These are phyloP conservation scores for Blastomyces gilchristii DNA, from an alignment of 2,329 filamentous ascomycete genomes.

Conservation along the genomic window DNA sequence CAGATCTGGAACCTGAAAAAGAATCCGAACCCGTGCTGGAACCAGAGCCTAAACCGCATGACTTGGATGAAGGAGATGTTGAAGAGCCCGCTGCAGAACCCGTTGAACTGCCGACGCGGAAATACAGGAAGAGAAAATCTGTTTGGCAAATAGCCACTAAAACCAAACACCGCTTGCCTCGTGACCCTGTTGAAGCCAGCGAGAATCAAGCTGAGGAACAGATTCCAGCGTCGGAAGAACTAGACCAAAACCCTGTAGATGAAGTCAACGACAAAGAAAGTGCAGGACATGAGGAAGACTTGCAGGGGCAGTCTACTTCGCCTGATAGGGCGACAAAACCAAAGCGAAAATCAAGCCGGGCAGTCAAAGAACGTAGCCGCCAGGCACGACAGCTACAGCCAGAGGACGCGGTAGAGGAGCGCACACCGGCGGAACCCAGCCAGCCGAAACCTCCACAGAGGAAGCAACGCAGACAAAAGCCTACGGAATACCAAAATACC, in stretches of 20 bases:
- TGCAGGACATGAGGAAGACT: conserved; percentile 10
- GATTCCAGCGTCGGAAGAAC: conserved; percentile 7
- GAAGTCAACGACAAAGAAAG: conserved; percentile 16
- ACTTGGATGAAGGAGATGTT: background rate
- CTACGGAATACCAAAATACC: background rate
- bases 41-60: background rate
- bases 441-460: conserved; percentile 1
- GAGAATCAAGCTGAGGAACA: conserved; percentile 4
- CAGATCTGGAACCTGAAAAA: background rate
- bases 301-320: background rate
- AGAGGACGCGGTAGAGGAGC: conserved; percentile 12
- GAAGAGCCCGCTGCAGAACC: background rate
- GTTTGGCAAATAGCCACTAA: background rate
- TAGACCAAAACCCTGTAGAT: background rate
- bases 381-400: background rate
- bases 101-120: background rate
- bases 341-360: background rate
- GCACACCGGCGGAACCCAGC: conserved; percentile 15
- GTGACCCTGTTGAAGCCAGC: background rate
- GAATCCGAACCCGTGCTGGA: conserved; percentile 6
- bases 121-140: conserved; percentile 8
- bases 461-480: conserved; percentile 5
- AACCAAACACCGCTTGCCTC: background rate
- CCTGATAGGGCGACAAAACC: conserved; percentile 1
- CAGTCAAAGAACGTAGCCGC: background rate